Evolutionary conservation across 2,329 filamentous ascomycete genomes (phyloP), one percentile per base, ranked within the genome.

Genomic region (Alternaria brassicicola): DNA sequence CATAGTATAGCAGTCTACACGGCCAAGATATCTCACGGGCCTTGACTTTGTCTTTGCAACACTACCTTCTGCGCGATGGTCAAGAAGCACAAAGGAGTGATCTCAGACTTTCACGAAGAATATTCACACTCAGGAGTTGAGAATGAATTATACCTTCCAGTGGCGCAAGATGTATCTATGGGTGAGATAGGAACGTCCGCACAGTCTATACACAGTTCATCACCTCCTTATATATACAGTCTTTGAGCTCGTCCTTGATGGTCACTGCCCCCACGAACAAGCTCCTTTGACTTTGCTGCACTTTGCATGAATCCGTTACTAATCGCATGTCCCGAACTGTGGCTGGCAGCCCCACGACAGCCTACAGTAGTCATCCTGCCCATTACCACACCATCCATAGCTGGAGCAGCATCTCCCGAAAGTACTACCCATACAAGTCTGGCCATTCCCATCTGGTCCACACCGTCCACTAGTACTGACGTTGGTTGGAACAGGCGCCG

Each of bases 381-480:
- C 61, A 33, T 48, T 59, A 0, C 70, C 70, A 56, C 69, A 73
- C 62, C 64, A 71, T 2, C 66, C 66, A 52, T 73, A 74, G 23
- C 63, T 62, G 7, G 63, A 67, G 42, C 71, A 74, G 48, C 71
- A 73, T 26, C 59, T 48, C 10, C 71, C 71, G 49, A 61, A 71
- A 7, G 61, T 67, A 4, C 63, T 68, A 0, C 69, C 68, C 9
- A 48, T 52, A 56, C 70, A 74, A 2, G 64, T 62, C 21, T 57
- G 59, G 0, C 68, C 69, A 42, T 66, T 66, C 6, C 60, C 60
- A 35, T 65, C 63, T 17, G 62, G 46, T n/a, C 70, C 71, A 47
- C 71, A 74, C n/a, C 55, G 48, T 6, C 70, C 71, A 45, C 68
- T 59, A 17, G 61, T 65, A 42, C 68, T 73, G n/a, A 70, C 69